Evolutionary conservation across 352 stramenopile species (phyloP).

Genomic region (Globisporangium ultimum): DNA sequence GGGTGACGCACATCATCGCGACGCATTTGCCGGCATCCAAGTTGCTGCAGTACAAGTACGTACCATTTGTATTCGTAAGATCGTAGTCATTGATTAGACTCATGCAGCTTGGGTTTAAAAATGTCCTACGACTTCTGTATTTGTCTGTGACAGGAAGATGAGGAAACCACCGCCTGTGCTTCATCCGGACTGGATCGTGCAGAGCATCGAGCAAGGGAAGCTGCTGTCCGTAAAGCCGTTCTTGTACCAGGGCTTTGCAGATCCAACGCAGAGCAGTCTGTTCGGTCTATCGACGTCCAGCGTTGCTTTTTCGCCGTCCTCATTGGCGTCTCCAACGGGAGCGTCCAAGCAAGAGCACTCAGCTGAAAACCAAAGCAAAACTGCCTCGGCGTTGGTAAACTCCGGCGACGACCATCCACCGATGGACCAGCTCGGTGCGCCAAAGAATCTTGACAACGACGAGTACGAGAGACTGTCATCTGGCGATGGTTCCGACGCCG

Average conservation of each 20-base stretch:
- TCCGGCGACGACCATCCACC: no score
- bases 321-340: not conserved
- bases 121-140: not conserved
- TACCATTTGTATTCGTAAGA: not conserved
- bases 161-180: constrained; percentile 71
- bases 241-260: constrained; percentile 78
- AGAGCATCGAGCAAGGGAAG: constrained; percentile 73
- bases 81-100: no score
- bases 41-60: constrained; percentile 78
- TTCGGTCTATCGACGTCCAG: constrained; percentile 13
- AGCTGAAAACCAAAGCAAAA: no score
- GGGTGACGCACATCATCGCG: constrained; percentile 87
- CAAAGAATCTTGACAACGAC: no score
- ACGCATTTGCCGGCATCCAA: constrained; percentile 84
- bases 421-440: no score
- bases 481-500: no score
- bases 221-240: constrained; percentile 81
- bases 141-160: constrained; percentile 34
- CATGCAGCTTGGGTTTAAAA: no score
- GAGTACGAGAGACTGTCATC: no score
- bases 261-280: constrained; percentile 60
- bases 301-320: not conserved
- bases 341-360: no score
- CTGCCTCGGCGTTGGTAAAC: no score
- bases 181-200: constrained; percentile 90